phyloP scores from a whole-genome alignment of 805 yeast genomes.

The Kurtzmaniella fragi region DNA sequence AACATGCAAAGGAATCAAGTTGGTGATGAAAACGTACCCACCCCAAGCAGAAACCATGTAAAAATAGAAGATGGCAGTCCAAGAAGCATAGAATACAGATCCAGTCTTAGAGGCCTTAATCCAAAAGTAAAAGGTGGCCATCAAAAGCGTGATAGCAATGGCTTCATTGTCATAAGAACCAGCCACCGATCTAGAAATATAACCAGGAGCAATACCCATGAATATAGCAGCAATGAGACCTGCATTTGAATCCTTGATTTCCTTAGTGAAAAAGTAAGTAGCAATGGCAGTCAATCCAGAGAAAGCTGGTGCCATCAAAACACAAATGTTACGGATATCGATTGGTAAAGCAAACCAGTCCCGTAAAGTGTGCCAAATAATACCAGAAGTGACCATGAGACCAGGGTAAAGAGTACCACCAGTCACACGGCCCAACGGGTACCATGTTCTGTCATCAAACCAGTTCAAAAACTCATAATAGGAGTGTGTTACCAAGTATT shows the following conservation, averaged over 20 bases:
- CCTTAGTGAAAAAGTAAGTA: conserved; percentile 81
- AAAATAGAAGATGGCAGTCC: conserved; percentile 85
- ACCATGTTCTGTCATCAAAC: conserved; percentile 99
- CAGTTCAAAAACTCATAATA: conserved; percentile 92
- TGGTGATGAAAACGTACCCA: conserved; percentile 98
- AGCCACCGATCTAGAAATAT: conserved; percentile 96
- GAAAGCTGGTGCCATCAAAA: conserved; percentile 92
- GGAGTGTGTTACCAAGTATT: conserved; percentile 76
- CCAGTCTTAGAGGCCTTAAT: conserved; percentile 90
- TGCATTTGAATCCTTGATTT: conserved; percentile 84
- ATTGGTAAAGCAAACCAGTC: conserved; percentile 69
- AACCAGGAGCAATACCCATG: conserved; percentile 98
- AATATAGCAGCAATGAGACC: conserved; percentile 90
- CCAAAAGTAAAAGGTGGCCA: conserved; percentile 96
- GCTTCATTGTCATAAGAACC: conserved; percentile 99
- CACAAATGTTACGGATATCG: conserved; percentile 95
- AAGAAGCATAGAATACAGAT: conserved; percentile 74
- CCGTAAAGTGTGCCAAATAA: conserved; percentile 71
- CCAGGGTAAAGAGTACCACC: conserved; percentile 99
- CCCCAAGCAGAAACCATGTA: conserved; percentile 99
- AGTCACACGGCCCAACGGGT: conserved; percentile 97
- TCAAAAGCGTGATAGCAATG: conserved; percentile 89
- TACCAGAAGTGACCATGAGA: conserved; percentile 94
- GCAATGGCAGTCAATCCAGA: conserved; percentile 88
- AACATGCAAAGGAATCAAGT: conserved; percentile 92